phyloP scores from a whole-genome alignment of 2,329 filamentous ascomycete species.

The Scedosporium boydii region DNA sequence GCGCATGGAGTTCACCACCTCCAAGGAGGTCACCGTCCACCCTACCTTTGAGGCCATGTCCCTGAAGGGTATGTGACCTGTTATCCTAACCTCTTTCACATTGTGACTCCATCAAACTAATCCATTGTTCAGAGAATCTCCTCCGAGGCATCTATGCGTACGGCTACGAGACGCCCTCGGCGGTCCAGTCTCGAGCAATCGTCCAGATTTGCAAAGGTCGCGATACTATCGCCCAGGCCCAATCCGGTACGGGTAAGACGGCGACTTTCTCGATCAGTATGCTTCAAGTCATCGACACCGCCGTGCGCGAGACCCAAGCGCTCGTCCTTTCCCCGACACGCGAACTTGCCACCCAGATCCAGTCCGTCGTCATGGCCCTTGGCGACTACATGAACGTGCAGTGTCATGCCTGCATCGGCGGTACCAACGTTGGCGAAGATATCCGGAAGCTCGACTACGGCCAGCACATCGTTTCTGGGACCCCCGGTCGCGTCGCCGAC shows the following conservation, averaged over 20 bases:
- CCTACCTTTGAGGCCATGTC: slow-evolving; percentile 95
- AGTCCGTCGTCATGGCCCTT: slow-evolving; percentile 98
- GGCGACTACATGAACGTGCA: slow-evolving; percentile 99
- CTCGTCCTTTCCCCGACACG: slow-evolving; percentile 92
- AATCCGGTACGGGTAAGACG: slow-evolving; percentile 95
- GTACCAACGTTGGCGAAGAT: slow-evolving; percentile 95
- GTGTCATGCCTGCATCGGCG: slow-evolving; percentile 96
- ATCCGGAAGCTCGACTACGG: slow-evolving; percentile 96
- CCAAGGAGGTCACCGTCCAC: slow-evolving; percentile 92
- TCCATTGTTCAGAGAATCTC: slow-evolving; percentile 59
- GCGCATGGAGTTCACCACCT: slow-evolving; percentile 96
- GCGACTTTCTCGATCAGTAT: slow-evolving; percentile 95
- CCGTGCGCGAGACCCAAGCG: slow-evolving; percentile 85
- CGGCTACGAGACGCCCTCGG: slow-evolving; percentile 95
- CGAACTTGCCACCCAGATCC: slow-evolving; percentile 95
- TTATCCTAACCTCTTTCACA: not conserved
- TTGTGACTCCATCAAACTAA: not conserved
- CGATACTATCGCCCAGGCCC: slow-evolving; percentile 96
- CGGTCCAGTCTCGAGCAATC: slow-evolving; percentile 94
- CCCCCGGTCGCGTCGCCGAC: slow-evolving; percentile 78
- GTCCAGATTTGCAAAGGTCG: slow-evolving; percentile 98
- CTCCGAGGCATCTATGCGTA: slow-evolving; percentile 97
- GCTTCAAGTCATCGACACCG: slow-evolving; percentile 90
- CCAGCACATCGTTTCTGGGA: slow-evolving; percentile 95
- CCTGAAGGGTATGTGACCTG: slow-evolving; percentile 55